phyloP scores from a whole-genome alignment of 2,329 filamentous ascomycete genomes.

The Exophiala sp. region DNA sequence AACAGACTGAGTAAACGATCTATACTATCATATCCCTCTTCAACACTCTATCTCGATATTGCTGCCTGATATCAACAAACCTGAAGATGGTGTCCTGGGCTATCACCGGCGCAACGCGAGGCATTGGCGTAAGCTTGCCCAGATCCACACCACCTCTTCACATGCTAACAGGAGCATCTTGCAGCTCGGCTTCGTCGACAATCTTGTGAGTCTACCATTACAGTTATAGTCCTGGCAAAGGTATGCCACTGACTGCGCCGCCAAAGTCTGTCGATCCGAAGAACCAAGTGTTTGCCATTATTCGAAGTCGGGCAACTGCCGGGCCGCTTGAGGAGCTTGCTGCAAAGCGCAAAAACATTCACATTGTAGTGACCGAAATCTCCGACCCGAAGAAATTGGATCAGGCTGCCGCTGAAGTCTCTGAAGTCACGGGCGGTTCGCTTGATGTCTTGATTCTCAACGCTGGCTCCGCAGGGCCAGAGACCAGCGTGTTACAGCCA shows the following conservation, averaged over 20 bases:
- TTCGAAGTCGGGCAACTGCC: slow-evolving; percentile 34
- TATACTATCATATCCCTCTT: slow-evolving; percentile 1
- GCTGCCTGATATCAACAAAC: slow-evolving; percentile 6
- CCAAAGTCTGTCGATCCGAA: slow-evolving; percentile 27
- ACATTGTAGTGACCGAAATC: slow-evolving; percentile 39
- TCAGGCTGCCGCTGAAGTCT: slow-evolving; percentile 32
- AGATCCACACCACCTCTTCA: slow-evolving; percentile 10
- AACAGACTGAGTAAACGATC: slow-evolving; percentile 1
- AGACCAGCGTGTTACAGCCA: slow-evolving; percentile 15
- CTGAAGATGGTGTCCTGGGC: slow-evolving; percentile 23
- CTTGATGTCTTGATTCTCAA: slow-evolving; percentile 45
- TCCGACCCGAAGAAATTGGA: slow-evolving; percentile 16
- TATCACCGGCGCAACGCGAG: slow-evolving; percentile 20
- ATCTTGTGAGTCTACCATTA: slow-evolving; percentile 14
- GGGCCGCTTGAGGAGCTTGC: slow-evolving; percentile 30
- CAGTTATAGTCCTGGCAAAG: neutral
- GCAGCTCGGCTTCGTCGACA: slow-evolving; percentile 17
- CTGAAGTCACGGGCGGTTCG: slow-evolving; percentile 36
- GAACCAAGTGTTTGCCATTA: slow-evolving; percentile 41
- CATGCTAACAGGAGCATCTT: slow-evolving; percentile 11
- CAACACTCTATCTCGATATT: slow-evolving; percentile 8
- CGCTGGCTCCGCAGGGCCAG: slow-evolving; percentile 30
- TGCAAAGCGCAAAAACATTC: slow-evolving; percentile 33
- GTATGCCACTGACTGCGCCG: slow-evolving; percentile 9
- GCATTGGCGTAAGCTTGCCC: slow-evolving; percentile 21